Conservation (phyloP, 805 yeast genomes). For the Metschnikowia chrysomelidarum region DNA sequence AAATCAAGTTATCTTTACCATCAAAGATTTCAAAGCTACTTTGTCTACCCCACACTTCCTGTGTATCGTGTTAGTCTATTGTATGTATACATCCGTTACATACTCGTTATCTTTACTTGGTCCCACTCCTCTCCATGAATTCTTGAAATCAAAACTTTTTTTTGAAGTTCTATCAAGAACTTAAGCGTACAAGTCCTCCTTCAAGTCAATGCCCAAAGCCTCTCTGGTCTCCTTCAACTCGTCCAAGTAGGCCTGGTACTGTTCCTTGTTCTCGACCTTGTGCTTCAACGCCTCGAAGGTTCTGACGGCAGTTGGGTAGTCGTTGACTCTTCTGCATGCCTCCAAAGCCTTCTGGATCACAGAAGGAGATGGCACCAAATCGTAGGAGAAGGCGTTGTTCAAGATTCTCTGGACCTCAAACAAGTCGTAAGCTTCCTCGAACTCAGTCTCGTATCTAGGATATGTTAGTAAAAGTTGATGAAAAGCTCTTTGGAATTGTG, state of each 20-base stretch:
- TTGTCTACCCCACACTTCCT: no score
- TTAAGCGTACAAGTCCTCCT: slow-evolving; percentile 81
- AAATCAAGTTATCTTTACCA: no score
- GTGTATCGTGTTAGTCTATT: no score
- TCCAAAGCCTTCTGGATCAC: slow-evolving; percentile 93
- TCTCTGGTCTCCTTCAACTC: slow-evolving; percentile 89
- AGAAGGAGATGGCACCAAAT: slow-evolving; percentile 96
- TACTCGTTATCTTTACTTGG: no score
- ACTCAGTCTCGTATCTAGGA: slow-evolving; percentile 84
- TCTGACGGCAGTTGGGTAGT: slow-evolving; percentile 97
- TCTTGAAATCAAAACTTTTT: no score
- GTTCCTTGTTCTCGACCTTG: slow-evolving; percentile 93
- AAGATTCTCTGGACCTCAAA: slow-evolving; percentile 74
- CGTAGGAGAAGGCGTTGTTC: slow-evolving; percentile 97
- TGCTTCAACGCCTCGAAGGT: slow-evolving; percentile 95
- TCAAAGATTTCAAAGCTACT: no score
- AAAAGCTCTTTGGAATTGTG: not conserved
- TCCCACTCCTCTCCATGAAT: no score
- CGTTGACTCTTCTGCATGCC: slow-evolving; percentile 99
- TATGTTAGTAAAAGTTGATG: slow-evolving; percentile 26
- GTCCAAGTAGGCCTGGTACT: slow-evolving; percentile 93
- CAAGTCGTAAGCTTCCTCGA: slow-evolving; percentile 66
- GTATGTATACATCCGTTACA: no score
- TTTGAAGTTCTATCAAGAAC: no score
- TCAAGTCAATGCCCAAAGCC: slow-evolving; percentile 89